Evolutionary conservation across 2,329 filamentous ascomycete species (phyloP), one percentile per base, ranked within the genome.

Genomic region (Ceratocystis cubensis): DNA sequence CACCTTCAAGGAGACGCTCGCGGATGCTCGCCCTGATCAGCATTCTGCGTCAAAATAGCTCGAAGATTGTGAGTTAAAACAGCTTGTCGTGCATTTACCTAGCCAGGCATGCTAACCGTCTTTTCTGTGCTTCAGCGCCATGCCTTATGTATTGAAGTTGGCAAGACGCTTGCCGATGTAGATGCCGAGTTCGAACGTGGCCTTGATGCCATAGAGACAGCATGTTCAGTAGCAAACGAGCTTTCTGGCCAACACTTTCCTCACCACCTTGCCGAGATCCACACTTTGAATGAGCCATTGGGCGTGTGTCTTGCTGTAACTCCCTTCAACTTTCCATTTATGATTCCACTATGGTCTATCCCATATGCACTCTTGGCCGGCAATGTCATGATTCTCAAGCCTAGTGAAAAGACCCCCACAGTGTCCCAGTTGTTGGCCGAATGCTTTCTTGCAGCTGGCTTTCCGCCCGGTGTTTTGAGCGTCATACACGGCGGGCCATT

Each of bases 381-480:
- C 10, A 80, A 80, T 70, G 78, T 78, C 0, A 75, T 83, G 28
- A 78, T 84, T 2, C 69, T 83, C 17, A 84, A 84, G 72, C 76
- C 77, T 22, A 79, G 76, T 25, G 81, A 84, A 71, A 82, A 82
- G 71, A 77, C 81, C 0, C 81, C 81, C 0, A 72, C 84, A 59
- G 77, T 78, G 5, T 48, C 65, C 1, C 71, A 71, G 3, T 67
- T 65, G 13, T 69, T 77, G 0, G 75, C 75, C 0, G 82, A 82
- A 37, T 77, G 91, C n/a, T 80, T 90, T 68, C 81, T 84, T 68
- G 80, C 89, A 70, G 87, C 87, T 1, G 88, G 88, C 0, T 91
- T 91, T 71, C 88, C 88, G 1, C 82, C 87, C 0, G 88, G 88
- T 30, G 87, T 91, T 5, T 77, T 91, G 71, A 91, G 90, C 73